These are phyloP conservation scores for Smithsoniella earleae DNA, from an alignment of 163 green algal species.

Conservation along the genomic window DNA sequence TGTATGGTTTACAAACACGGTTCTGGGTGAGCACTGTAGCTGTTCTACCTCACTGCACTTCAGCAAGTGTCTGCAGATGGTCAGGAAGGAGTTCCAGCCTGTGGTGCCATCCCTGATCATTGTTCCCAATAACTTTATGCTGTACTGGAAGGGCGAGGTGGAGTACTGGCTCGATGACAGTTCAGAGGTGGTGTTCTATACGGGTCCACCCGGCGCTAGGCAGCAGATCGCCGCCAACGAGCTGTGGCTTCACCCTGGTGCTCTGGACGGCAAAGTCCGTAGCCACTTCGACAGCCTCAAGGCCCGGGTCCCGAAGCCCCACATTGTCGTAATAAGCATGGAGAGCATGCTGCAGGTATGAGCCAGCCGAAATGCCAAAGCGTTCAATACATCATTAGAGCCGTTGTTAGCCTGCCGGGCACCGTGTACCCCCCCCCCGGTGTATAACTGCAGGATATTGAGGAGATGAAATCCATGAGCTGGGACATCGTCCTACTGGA, in stretches of 20 bases:
- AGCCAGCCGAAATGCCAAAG: no score
- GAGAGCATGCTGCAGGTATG: constrained; percentile 41
- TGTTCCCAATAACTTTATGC: background rate
- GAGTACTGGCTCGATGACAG: constrained; percentile 35
- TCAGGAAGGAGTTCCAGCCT: background rate
- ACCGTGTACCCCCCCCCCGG: constrained; percentile 3
- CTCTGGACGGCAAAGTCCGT: constrained; percentile 54
- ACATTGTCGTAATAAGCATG: constrained; percentile 44
- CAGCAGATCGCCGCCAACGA: constrained; percentile 59
- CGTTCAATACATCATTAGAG: background rate
- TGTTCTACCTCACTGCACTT: no score
- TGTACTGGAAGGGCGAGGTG: constrained; percentile 28
- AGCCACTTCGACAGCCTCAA: constrained; percentile 32
- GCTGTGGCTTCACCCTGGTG: constrained; percentile 63
- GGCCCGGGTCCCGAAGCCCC: constrained; percentile 40
- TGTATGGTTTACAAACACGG: no score
- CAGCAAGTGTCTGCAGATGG: no score
- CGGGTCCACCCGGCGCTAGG: constrained; percentile 46
- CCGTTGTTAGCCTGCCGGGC: background rate
- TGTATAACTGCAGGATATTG: constrained; percentile 5
- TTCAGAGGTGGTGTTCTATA: constrained; percentile 56
- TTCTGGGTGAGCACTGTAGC: no score
- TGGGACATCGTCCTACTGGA: constrained; percentile 53
- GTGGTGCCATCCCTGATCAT: background rate
- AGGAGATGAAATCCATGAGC: constrained; percentile 38